phyloP scores from a whole-genome alignment of 2,329 filamentous ascomycete genomes.

The Trichoderma pleuroti region DNA sequence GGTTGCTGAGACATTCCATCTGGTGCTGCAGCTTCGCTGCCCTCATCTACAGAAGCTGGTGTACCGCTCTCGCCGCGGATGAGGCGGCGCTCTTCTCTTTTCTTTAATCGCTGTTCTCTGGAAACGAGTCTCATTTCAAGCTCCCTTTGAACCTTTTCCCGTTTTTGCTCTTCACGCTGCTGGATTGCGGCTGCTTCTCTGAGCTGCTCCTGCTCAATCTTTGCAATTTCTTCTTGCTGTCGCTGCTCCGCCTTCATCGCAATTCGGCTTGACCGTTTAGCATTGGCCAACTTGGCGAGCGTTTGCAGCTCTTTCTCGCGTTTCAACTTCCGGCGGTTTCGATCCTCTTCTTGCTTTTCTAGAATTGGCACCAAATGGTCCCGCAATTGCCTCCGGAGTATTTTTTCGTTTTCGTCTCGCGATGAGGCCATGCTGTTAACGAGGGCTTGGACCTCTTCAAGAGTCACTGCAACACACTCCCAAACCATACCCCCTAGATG shows the following conservation, averaged over 20 bases:
- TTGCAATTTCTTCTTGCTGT: constrained; percentile 66
- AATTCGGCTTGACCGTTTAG: constrained; percentile 88
- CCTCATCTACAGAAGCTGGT: constrained; percentile 72
- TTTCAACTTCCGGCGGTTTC: constrained; percentile 65
- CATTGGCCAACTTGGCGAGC: constrained; percentile 82
- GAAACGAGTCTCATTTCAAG: constrained; percentile 77
- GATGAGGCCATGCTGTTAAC: constrained; percentile 69
- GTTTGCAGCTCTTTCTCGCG: constrained; percentile 76
- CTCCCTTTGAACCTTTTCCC: constrained; percentile 61
- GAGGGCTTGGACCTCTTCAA: constrained; percentile 72
- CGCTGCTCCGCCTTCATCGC: constrained; percentile 78
- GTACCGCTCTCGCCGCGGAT: constrained; percentile 80
- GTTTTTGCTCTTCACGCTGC: constrained; percentile 63
- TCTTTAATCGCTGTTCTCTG: constrained; percentile 78
- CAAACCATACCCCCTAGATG: constrained; percentile 75
- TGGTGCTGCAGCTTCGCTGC: constrained; percentile 51
- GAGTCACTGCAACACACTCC: constrained; percentile 84
- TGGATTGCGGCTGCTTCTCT: constrained; percentile 58
- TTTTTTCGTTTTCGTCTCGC: constrained; percentile 80
- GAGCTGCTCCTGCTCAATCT: constrained; percentile 58
- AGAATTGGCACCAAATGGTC: constrained; percentile 81
- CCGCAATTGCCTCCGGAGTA: constrained; percentile 66
- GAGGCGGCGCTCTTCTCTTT: constrained; percentile 79
- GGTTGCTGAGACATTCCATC: constrained; percentile 72
- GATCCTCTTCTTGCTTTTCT: constrained; percentile 71